Conservation (phyloP, 1,284 basidiomycete genomes). For the Microbotryum saponariae region DNA sequence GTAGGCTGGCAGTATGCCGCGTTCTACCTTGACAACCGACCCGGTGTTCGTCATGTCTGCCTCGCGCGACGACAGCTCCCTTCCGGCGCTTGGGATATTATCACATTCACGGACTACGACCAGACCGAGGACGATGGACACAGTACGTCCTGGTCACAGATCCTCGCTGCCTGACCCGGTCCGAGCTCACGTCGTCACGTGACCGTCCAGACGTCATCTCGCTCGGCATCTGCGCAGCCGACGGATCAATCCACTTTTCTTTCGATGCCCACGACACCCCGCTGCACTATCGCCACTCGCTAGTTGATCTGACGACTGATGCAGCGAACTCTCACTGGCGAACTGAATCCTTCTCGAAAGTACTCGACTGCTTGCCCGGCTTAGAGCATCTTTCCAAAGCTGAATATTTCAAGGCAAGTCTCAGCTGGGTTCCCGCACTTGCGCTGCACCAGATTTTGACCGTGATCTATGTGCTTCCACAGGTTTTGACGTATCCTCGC, state of each 20-base stretch:
- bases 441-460: slow-evolving; percentile 36
- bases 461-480: neutral
- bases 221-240: slow-evolving; percentile 44
- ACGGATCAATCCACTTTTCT: slow-evolving; percentile 45
- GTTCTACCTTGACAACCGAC: slow-evolving; percentile 39
- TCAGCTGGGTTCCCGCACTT: no score
- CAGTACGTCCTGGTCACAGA: slow-evolving; percentile 31
- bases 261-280: slow-evolving; percentile 48
- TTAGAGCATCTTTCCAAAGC: neutral
- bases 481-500: slow-evolving; percentile 45
- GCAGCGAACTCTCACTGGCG: slow-evolving; percentile 38
- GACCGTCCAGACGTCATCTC: slow-evolving; percentile 38
- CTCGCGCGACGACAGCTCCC: slow-evolving; percentile 39
- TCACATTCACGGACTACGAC: slow-evolving; percentile 44
- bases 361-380: neutral
- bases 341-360: neutral
- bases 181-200: neutral
- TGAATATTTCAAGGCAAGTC: neutral
- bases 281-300: slow-evolving; percentile 44
- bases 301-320: slow-evolving; percentile 39
- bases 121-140: slow-evolving; percentile 48
- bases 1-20: slow-evolving; percentile 46
- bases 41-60: slow-evolving; percentile 40
- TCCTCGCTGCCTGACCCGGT: no score
- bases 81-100: slow-evolving; percentile 40